These are phyloP conservation scores for Cutaneotrichosporon arboriforme DNA, from an alignment of 1,284 basidiomycete genomes.

Conservation along the genomic window DNA sequence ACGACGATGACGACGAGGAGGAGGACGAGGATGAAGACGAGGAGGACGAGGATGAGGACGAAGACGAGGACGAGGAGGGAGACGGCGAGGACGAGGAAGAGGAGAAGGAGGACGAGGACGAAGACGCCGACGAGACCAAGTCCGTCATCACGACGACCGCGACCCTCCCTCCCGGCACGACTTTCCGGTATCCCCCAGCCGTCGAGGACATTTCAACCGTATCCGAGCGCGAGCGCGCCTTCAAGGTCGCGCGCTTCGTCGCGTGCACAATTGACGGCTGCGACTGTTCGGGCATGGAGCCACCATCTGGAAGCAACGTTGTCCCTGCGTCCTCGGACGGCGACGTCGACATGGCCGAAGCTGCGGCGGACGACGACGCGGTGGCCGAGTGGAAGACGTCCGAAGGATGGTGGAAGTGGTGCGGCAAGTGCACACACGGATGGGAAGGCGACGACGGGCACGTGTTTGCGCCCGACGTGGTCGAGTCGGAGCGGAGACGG, in stretches of 20 bases:
- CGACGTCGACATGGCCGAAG: conserved; percentile 55
- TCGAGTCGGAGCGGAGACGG: conserved; percentile 49
- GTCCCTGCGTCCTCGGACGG: conserved; percentile 54
- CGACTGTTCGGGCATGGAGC: conserved; percentile 62
- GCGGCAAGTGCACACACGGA: conserved; percentile 66
- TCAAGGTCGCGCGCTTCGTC: conserved; percentile 45
- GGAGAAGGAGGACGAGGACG: conserved; percentile 15
- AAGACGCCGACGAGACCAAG: conserved; percentile 16
- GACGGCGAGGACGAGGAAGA: conserved; percentile 12
- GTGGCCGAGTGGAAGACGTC: conserved; percentile 18
- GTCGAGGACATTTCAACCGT: conserved; percentile 30
- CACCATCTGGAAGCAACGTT: conserved; percentile 57
- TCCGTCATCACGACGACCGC: not conserved
- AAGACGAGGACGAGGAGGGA: conserved; percentile 12
- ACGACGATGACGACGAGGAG: conserved; percentile 11
- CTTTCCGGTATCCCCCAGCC: conserved; percentile 33
- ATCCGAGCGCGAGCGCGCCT: conserved; percentile 31
- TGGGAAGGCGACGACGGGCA: conserved; percentile 65
- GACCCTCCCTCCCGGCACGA: conserved; percentile 2
- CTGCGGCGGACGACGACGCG: conserved; percentile 42
- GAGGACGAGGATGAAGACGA: conserved; percentile 9
- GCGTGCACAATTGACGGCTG: conserved; percentile 50
- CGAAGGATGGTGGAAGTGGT: conserved; percentile 59
- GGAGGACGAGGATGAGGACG: conserved; percentile 7
- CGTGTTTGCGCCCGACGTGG: conserved; percentile 46